A percentile compares a stretch with the other conserved stretches of the same genome.
phyloP scores from a whole-genome alignment of 768 basidiomycete genomes.

The Pholiota microspora region DNA sequence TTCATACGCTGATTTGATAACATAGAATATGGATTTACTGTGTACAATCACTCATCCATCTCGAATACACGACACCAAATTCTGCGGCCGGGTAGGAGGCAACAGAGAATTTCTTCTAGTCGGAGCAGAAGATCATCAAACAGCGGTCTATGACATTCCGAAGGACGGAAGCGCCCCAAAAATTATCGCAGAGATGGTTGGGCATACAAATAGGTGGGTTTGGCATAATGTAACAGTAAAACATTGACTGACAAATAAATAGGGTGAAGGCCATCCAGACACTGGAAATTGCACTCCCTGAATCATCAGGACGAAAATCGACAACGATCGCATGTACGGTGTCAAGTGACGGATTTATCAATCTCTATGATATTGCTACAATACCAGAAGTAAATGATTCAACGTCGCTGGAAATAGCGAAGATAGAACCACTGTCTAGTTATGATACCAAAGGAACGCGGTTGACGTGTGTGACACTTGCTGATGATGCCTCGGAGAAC shows the following conservation, averaged over 20 bases:
- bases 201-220: conserved; percentile 86
- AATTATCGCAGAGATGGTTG: conserved; percentile 70
- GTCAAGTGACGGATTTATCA: conserved; percentile 88
- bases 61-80: conserved; percentile 82
- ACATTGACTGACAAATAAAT: conserved; percentile 8
- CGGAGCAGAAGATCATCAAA: conserved; percentile 87
- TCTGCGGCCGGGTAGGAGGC: conserved; percentile 59
- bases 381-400: conserved; percentile 31
- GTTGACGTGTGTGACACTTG: conserved; percentile 61
- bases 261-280: conserved; percentile 84
- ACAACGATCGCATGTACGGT: conserved; percentile 73
- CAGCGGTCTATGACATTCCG: conserved; percentile 71
- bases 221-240: background rate
- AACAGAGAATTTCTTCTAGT: conserved; percentile 73
- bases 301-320: conserved; percentile 27
- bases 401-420: conserved; percentile 10
- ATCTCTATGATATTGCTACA: conserved; percentile 66
- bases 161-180: conserved; percentile 46
- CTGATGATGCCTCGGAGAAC: conserved; percentile 27
- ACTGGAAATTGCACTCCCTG: conserved; percentile 57
- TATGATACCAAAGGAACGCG: conserved; percentile 89
- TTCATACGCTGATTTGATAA: background rate
- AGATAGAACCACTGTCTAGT: conserved; percentile 54
- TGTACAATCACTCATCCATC: conserved; percentile 75
- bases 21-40: conserved; percentile 75